Conservation (phyloP, 1,139 yeast genomes). For the Pichia sp. region DNA sequence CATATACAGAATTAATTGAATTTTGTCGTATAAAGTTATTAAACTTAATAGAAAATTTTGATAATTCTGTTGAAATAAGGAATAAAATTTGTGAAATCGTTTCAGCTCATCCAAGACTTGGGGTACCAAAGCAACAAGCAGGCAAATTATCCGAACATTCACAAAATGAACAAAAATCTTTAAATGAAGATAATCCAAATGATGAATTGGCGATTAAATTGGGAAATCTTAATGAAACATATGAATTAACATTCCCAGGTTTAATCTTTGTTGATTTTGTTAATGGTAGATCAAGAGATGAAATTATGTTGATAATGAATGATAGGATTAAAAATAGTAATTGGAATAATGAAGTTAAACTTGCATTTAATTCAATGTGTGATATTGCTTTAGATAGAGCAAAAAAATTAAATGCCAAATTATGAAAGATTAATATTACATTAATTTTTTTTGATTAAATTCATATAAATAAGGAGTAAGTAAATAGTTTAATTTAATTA, state of each 20-base stretch:
- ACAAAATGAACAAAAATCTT: slow-evolving; percentile 60
- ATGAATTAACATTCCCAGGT: slow-evolving; percentile 74
- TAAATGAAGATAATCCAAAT: slow-evolving; percentile 31
- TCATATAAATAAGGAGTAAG: no score
- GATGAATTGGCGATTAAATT: slow-evolving; percentile 44
- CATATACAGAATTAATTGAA: slow-evolving; percentile 50
- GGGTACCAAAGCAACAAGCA: slow-evolving; percentile 40
- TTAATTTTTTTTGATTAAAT: neutral
- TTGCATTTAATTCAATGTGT: slow-evolving; percentile 82
- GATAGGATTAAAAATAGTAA: slow-evolving; percentile 51
- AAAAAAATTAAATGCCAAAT: slow-evolving; percentile 38
- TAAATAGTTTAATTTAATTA: no score
- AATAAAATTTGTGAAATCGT: slow-evolving; percentile 39
- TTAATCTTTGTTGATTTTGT: slow-evolving; percentile 87
- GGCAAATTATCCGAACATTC: slow-evolving; percentile 56
- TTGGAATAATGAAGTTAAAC: slow-evolving; percentile 47
- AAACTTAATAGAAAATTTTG: slow-evolving; percentile 30
- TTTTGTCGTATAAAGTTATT: slow-evolving; percentile 15
- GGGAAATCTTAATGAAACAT: slow-evolving; percentile 47
- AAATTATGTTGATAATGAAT: slow-evolving; percentile 61
- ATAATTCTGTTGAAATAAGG: slow-evolving; percentile 12
- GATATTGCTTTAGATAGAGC: slow-evolving; percentile 82
- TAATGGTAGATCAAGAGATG: slow-evolving; percentile 66
- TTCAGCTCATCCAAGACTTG: slow-evolving; percentile 89
- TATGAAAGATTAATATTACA: slow-evolving; percentile 9